A percentile compares a stretch with the other conserved stretches of the same genome.
Conservation (phyloP, 768 basidiomycete genomes). For the Boletus barrowsii region DNA sequence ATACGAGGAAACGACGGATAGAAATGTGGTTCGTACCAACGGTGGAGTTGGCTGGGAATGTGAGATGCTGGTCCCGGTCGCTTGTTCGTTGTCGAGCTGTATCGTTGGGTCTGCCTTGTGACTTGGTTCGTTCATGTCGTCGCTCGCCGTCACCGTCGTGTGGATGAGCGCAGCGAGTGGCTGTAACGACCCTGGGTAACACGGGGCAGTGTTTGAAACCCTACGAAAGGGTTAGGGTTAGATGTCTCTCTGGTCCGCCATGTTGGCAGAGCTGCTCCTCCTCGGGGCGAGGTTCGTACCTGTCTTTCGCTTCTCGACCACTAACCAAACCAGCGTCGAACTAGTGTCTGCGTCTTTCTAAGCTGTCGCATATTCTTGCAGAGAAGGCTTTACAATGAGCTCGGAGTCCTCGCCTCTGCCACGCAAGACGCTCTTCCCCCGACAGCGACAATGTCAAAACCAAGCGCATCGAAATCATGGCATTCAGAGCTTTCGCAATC, state of each 20-base stretch:
- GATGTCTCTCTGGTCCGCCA: slow-evolving; percentile 1
- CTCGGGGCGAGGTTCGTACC: slow-evolving; percentile 21
- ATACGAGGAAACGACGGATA: neutral
- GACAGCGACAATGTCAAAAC: slow-evolving; percentile 19
- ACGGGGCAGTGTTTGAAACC: slow-evolving; percentile 21
- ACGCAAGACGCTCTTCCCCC: slow-evolving; percentile 24
- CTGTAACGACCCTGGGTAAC: slow-evolving; percentile 1
- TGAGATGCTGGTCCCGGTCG: slow-evolving; percentile 26
- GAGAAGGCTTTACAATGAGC: slow-evolving; percentile 55
- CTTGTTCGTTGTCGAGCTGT: slow-evolving; percentile 25
- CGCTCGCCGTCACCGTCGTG: slow-evolving; percentile 11
- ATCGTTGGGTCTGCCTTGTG: slow-evolving; percentile 30
- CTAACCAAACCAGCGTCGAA: slow-evolving; percentile 4
- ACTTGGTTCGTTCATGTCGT: slow-evolving; percentile 32
- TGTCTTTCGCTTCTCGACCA: neutral
- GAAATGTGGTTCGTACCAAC: slow-evolving; percentile 15
- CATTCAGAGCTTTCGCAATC: slow-evolving; percentile 58
- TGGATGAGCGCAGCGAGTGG: neutral
- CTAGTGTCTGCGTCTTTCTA: slow-evolving; percentile 50
- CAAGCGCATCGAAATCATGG: slow-evolving; percentile 28
- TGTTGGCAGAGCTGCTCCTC: slow-evolving; percentile 14
- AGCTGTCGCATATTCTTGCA: slow-evolving; percentile 60
- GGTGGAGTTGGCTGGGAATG: slow-evolving; percentile 24
- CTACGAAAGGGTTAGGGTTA: slow-evolving; percentile 32
- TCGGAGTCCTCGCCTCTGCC: slow-evolving; percentile 46